These are phyloP conservation scores for Suillus luteus DNA, from an alignment of 768 basidiomycete genomes.

Conservation along the genomic window DNA sequence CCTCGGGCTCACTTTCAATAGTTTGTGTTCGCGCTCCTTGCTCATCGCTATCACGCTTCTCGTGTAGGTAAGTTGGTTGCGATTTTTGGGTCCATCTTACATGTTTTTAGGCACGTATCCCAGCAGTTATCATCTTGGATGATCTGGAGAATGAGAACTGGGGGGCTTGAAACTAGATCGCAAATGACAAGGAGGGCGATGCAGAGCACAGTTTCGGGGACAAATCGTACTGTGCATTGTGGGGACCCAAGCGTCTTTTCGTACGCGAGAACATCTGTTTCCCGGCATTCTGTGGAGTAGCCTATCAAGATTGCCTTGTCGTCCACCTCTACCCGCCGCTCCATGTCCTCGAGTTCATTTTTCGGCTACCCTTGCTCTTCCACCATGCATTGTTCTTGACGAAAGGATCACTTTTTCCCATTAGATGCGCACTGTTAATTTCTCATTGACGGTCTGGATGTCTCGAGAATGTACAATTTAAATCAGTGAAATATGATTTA, in stretches of 20 bases:
- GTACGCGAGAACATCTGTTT: not conserved
- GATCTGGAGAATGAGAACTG: not conserved
- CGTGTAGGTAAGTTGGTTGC: not conserved
- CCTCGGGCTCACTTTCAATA: not conserved
- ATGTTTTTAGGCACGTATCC: not conserved
- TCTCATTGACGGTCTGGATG: too few relatives aligned
- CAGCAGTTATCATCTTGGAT: not conserved
- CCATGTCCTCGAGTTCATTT: not conserved
- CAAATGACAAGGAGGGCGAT: not conserved
- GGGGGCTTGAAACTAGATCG: not conserved
- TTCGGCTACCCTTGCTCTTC: not conserved
- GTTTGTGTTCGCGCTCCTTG: not conserved
- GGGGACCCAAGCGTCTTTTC: not conserved
- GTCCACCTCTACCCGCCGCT: not conserved
- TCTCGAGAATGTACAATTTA: too few relatives aligned
- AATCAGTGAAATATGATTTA: too few relatives aligned
- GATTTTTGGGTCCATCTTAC: not conserved
- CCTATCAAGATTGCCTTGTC: not conserved
- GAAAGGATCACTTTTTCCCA: too few relatives aligned
- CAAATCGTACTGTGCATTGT: not conserved
- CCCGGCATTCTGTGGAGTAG: not conserved
- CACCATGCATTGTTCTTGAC: too few relatives aligned
- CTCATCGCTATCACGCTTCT: not conserved
- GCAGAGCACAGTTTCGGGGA: too few relatives aligned
- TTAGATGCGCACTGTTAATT: too few relatives aligned